Conservation (phyloP, 129 eudicot species). For the Oenanthe sinensis region DNA sequence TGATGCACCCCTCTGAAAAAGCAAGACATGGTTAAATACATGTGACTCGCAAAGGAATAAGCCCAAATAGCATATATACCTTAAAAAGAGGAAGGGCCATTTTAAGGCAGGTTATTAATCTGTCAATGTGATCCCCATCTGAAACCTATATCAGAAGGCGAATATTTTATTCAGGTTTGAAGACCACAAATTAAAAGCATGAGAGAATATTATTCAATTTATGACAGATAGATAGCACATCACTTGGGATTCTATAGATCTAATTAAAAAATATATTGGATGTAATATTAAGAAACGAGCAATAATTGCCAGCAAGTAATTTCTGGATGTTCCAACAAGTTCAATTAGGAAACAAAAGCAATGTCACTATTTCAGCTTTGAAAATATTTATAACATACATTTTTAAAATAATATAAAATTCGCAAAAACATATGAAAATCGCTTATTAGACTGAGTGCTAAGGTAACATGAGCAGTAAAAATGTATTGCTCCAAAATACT, state of each 20-base stretch:
- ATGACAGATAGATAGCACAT: not conserved
- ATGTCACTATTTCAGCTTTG: not conserved
- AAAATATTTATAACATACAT: not conserved
- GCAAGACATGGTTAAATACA: constrained; percentile 17
- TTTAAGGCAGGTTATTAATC: constrained; percentile 46
- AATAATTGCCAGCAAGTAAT: too few relatives aligned
- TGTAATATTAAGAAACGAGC: not conserved
- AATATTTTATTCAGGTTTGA: not conserved
- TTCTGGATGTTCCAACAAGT: not conserved
- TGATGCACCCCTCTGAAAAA: constrained; percentile 58
- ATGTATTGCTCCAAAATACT: not conserved
- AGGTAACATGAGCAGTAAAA: not conserved
- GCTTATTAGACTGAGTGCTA: not conserved
- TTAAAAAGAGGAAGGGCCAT: constrained; percentile 51
- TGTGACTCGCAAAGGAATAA: not conserved
- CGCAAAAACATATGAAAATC: not conserved
- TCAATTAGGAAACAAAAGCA: too few relatives aligned
- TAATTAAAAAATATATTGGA: not conserved
- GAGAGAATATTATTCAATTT: not conserved
- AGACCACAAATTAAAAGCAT: not conserved
- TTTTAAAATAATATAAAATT: not conserved
- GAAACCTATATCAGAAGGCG: constrained; percentile 29
- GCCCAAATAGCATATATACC: constrained; percentile 22
- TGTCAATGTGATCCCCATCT: constrained; percentile 53
- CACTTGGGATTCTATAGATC: not conserved